Evolutionary conservation across 306 rosid genomes (phyloP), one percentile per base, ranked within the genome.

Genomic region (Cucumis hystrix): DNA sequence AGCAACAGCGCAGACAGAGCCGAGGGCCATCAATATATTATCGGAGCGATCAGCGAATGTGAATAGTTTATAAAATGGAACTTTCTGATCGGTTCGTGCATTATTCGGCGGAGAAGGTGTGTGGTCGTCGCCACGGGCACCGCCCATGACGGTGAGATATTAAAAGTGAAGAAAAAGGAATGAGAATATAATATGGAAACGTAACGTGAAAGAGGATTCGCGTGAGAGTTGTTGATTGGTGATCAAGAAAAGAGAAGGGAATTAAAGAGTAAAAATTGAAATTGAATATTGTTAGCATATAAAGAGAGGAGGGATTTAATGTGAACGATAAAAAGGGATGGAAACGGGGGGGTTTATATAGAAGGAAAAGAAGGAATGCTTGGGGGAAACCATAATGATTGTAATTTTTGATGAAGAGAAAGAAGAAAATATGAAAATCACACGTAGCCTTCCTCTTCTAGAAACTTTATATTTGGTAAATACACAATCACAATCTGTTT

Each of bases 41-140:
- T 95, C 98, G 1, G 78, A 37, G 2, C 67, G 75, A 56, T 95
- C 96, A 0, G 97, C 97, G 4, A 95, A 92, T 33, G 77, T n/a
- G 79, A 95, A 95, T 4, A 95, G 89, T 87, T 76, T 90, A 60
- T 60, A 78, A 57, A 95, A 87, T 0, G 93, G 74, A 52, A 95
- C 89, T 62, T 76, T 85, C 17, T 89, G 87, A 8, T 75, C 76
- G 1, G 60, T 78, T 0, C 6, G 71, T 28, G 23, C 64, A 16
- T 3, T 61, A 16, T 3, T 61, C 20, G 4, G 33, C 62, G 64
- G 23, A 0, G 49, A 5, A 5, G 23, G 25, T 16, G 65, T 28
- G 18, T 21, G 33, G 33, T 30, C 33, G 33, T 30, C 30, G 30
- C 30, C 30, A 4, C 5, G 5, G 37, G 5, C 55, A 9, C 21